phyloP scores from a whole-genome alignment of 176 grass and related monocot species.

The Otatea glauca region DNA sequence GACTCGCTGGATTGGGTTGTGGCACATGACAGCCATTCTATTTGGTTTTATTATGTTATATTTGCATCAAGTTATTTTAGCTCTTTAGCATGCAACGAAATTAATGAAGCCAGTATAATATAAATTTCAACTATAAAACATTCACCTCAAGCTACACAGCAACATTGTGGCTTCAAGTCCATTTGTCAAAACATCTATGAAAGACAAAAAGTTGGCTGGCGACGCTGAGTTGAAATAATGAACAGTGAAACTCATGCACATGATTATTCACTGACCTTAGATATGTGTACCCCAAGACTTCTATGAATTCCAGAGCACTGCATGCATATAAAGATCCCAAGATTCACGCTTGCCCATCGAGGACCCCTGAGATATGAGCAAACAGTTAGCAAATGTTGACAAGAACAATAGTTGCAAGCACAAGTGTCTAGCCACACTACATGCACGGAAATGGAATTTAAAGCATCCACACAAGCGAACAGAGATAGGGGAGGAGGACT shows the following conservation, averaged over 20 bases:
- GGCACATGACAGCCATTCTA: conserved; percentile 5
- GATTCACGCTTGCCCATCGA: conserved; percentile 97
- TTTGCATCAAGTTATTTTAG: conserved; percentile 30
- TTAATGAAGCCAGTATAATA: conserved; percentile 10
- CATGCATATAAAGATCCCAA: conserved; percentile 99
- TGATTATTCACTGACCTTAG: conserved; percentile 71
- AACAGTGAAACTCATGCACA: conserved; percentile 10
- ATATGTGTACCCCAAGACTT: conserved; percentile 99
- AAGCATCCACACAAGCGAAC: background rate
- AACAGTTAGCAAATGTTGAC: conserved; percentile 10
- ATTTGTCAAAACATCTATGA: conserved; percentile 17
- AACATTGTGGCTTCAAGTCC: background rate
- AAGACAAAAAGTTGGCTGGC: background rate
- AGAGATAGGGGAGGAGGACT: conserved; percentile 14
- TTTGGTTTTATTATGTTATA: background rate
- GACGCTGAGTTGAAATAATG: conserved; percentile 3
- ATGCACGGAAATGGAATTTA: conserved; percentile 16
- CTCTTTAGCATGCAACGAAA: conserved; percentile 2
- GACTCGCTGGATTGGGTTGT: background rate
- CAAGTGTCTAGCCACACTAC: background rate
- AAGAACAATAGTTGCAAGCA: conserved; percentile 13
- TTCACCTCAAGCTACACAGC: background rate
- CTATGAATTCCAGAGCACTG: conserved; percentile 98
- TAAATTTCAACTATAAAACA: conserved; percentile 17
- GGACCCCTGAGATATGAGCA: conserved; percentile 66